phyloP scores from a whole-genome alignment of 2,329 filamentous ascomycete genomes.

The Colletotrichum viniferum region DNA sequence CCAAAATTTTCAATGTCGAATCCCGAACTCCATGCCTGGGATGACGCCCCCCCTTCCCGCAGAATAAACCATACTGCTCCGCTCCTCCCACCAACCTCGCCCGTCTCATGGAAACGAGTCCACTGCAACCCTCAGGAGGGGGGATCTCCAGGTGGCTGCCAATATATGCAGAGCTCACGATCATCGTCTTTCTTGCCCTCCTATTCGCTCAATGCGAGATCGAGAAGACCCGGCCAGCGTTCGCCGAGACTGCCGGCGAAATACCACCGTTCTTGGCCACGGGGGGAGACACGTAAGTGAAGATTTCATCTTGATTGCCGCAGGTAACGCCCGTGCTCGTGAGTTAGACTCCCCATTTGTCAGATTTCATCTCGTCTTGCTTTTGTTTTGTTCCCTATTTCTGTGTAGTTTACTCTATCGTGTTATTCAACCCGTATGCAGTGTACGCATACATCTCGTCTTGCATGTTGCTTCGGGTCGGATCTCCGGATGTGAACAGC shows the following conservation, averaged over 20 bases:
- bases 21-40: neutral
- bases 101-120: neutral
- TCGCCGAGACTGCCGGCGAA: neutral
- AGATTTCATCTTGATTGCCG: neutral
- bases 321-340: neutral
- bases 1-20: neutral
- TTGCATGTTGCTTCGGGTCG: neutral
- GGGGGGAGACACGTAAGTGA: neutral
- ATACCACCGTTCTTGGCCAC: neutral
- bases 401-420: too few relatives aligned
- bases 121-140: neutral
- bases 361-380: neutral
- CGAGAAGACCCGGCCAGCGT: neutral
- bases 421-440: too few relatives aligned
- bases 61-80: neutral
- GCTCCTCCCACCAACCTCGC: neutral
- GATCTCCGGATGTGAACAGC: neutral
- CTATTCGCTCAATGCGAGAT: neutral
- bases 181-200: neutral
- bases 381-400: too few relatives aligned
- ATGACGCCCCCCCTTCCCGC: neutral
- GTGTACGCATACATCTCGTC: too few relatives aligned
- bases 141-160: neutral
- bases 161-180: neutral
- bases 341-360: neutral